Evolutionary conservation across 441 rosid species (phyloP).

Genomic region (Rhodomyrtus psidioides): DNA sequence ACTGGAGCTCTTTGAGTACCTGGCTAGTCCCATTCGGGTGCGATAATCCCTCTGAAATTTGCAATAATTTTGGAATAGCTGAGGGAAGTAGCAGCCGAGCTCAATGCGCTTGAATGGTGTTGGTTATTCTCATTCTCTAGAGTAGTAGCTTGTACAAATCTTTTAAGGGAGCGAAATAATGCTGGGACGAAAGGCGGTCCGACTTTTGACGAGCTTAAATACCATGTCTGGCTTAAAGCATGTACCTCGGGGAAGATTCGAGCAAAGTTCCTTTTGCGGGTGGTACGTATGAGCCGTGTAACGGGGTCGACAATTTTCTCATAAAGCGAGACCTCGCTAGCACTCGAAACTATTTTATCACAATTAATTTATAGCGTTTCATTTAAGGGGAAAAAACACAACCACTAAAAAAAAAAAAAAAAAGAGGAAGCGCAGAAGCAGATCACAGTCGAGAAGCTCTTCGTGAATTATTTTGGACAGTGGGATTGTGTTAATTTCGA

Average conservation of each 20-base stretch:
- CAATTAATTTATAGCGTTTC: too few species aligned
- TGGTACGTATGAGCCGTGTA: background rate
- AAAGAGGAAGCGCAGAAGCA: too few species aligned
- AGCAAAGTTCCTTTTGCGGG: background rate
- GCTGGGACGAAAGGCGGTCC: background rate
- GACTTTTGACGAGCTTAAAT: background rate
- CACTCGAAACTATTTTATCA: too few species aligned
- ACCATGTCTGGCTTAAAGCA: background rate
- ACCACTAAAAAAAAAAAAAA: too few species aligned
- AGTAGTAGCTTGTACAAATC: background rate
- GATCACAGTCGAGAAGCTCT: too few species aligned
- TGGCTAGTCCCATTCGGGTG: background rate
- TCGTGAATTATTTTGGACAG: too few species aligned
- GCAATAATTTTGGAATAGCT: background rate
- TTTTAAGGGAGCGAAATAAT: background rate
- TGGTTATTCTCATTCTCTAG: background rate
- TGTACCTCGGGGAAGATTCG: background rate
- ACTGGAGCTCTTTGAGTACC: background rate
- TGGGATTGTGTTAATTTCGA: too few species aligned
- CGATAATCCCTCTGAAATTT: background rate
- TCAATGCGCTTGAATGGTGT: background rate
- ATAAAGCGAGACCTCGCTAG: too few species aligned
- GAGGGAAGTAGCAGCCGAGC: background rate
- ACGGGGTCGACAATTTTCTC: too few species aligned
- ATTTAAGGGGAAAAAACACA: too few species aligned